Evolutionary conservation across 2,329 filamentous ascomycete species (phyloP), one percentile per base, ranked within the genome.

Genomic region (Emmonsia crescens): DNA sequence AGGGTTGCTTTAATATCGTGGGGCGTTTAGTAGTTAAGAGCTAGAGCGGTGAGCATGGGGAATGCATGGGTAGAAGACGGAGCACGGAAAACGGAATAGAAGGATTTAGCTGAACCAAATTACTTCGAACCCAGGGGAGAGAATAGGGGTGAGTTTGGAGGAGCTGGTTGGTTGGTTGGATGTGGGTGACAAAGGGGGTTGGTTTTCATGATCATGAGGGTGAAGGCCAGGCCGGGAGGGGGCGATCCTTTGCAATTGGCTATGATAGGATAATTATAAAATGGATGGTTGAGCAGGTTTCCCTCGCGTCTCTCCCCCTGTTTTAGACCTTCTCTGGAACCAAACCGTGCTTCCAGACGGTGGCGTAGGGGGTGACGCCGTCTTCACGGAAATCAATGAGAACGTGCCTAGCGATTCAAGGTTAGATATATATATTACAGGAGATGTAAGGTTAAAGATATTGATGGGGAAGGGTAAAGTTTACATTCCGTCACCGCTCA

Each of bases 381-480:
- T 97, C 94, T 77, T 96, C 92, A 72, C 94, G 93, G 85, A 96
- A 99, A 85, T 96, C 95, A 75, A 96, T 88, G 69, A 96, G 89
- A 68, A 92, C 82, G 71, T 96, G 82, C 86, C 89, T 92, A 66
- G 31, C 58, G 62, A 36, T 44, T 6, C 21, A 19, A 24, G 42
- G 36, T 54, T 29, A 40, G 31, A n/a, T n/a, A n/a, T 48, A 61
- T 29, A 54, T 62, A 12, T 9, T 27, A 52, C 8, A 9, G 48
- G 6, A 33, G n/a, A 31, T 10, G 44, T 27, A 48, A 27, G 3
- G 12, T 24, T 14, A 2, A 10, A 12, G 21, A 14, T 29, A 55
- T 12, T 24, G 0, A 12, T 57, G 33, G 24, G n/a, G 51, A 52
- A 49, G 62, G 38, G 61, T 84, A 63, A 40, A 61, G 84, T 89